Base-by-base conservation (phyloP, 2,329 filamentous ascomycete genomes). In the Corynespora cassiicola region DNA sequence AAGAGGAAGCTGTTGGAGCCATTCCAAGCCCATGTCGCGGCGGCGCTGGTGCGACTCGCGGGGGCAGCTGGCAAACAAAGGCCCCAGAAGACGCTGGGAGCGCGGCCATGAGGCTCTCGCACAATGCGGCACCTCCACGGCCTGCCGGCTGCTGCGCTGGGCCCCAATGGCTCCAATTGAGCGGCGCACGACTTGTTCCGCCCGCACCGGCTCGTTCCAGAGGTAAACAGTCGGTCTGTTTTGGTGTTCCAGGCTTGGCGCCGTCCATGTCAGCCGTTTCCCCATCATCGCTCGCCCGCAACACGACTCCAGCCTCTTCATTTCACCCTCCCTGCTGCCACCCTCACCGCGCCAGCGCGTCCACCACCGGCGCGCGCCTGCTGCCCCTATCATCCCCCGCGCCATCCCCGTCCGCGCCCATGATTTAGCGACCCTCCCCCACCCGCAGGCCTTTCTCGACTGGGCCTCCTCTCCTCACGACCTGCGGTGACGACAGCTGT, bases 291-390 rank as follows among this genome's bases (percentile, higher is more conserved):
- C 24, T 38, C 35, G 39, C 32, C 40, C 39, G 40, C 38, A 41
- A 18, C 37, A 44, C 53, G 36, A 54, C 52, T 50, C 62, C 61
- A 63, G 56, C 63, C 63, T 60, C 61, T 54, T 53, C 57, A 52
- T 52, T 58, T 51, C 45, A 31, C 42, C 44, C 31, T 46, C 36
- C 39, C 6, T 36, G 30, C 18, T 32, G 38, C 39, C 36, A 34
- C 40, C 38, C 39, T 33, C 45, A 36, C 47, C 43, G 42, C 54
- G 45, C 47, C 54, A 37, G 44, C 57, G 56, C 61, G 54, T 52
- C 49, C 44, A 44, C 51, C 26, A 25, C 31, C 18, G 29, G 47
- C 47, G 54, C 58, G 52, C 54, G 41, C 32, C 42, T 42, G 38
- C 26, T 29, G 44, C 34, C 24, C 27, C 26, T 48, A 33, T 36